These are phyloP conservation scores for Salvia hispanica DNA, from an alignment of 257 asterid species.

Conservation along the genomic window DNA sequence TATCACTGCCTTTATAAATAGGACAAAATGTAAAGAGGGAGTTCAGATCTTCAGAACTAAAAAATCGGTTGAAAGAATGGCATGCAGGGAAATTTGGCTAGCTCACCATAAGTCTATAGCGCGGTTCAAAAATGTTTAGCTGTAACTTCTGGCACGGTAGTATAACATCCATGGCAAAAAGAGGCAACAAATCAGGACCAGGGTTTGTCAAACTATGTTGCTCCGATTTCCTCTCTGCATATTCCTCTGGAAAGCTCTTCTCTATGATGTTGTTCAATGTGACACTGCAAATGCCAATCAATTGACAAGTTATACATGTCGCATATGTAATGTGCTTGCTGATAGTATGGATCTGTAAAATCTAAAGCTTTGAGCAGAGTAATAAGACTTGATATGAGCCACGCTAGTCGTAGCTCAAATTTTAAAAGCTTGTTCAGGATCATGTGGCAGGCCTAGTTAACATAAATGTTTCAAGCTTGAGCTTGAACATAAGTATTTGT, in stretches of 20 bases:
- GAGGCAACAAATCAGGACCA: slow-evolving; percentile 87
- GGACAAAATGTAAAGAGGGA: background rate
- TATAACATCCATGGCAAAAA: slow-evolving; percentile 95
- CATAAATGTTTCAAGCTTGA: too few relatives aligned
- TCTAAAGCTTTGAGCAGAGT: background rate
- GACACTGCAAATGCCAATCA: slow-evolving; percentile 63
- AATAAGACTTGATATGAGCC: background rate
- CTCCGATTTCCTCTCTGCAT: slow-evolving; percentile 83
- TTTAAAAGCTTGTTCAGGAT: too few relatives aligned
- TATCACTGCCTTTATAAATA: background rate
- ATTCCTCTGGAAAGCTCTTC: slow-evolving; percentile 88
- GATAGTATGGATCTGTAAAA: background rate
- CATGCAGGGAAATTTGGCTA: slow-evolving; percentile 17
- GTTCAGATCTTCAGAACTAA: slow-evolving; percentile 5
- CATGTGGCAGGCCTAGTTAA: too few relatives aligned
- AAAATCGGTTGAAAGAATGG: background rate
- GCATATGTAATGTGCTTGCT: slow-evolving; percentile 5
- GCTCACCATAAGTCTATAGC: slow-evolving; percentile 95
- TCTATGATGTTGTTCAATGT: slow-evolving; percentile 88
- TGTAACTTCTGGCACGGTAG: slow-evolving; percentile 96
- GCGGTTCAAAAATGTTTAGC: slow-evolving; percentile 96
- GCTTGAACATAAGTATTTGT: too few relatives aligned
- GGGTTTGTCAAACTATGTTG: slow-evolving; percentile 63
- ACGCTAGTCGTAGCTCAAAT: background rate
- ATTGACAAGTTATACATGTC: slow-evolving; percentile 28